Conservation (phyloP, 164 flowering plant genomes). For the Aristolochia fimbriata region DNA sequence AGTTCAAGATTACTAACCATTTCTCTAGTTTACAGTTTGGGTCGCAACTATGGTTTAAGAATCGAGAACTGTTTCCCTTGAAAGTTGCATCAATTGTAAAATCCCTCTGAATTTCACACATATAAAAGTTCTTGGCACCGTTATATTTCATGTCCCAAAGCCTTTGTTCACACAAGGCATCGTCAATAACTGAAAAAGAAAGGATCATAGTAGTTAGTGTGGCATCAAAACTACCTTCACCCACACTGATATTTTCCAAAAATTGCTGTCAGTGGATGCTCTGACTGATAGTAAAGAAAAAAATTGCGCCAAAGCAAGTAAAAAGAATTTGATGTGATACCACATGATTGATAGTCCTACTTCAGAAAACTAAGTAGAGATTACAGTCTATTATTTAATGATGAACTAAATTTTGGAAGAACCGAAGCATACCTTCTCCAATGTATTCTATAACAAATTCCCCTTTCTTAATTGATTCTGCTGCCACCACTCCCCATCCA, state of each 20-base stretch:
- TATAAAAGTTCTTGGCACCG: constrained; percentile 68
- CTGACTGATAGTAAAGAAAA: neutral
- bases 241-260: neutral
- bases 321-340: too few species aligned
- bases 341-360: too few species aligned
- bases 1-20: constrained; percentile 41
- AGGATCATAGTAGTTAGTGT: too few species aligned
- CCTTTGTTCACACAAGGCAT: constrained; percentile 74
- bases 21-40: constrained; percentile 89
- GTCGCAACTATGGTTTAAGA: constrained; percentile 85
- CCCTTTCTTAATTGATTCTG: constrained; percentile 64
- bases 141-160: constrained; percentile 87
- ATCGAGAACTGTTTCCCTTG: constrained; percentile 81
- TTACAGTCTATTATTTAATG: too few species aligned
- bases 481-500: constrained; percentile 98
- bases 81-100: constrained; percentile 94
- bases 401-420: neutral
- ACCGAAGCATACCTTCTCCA: constrained; percentile 73
- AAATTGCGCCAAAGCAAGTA: neutral
- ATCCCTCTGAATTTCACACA: constrained; percentile 86
- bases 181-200: constrained; percentile 64
- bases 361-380: too few species aligned
- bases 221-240: too few species aligned
- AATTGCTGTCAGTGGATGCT: neutral
- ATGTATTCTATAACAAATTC: constrained; percentile 83